These are phyloP conservation scores for Pichia cabralensis DNA, from an alignment of 805 yeast genomes.

Conservation along the genomic window DNA sequence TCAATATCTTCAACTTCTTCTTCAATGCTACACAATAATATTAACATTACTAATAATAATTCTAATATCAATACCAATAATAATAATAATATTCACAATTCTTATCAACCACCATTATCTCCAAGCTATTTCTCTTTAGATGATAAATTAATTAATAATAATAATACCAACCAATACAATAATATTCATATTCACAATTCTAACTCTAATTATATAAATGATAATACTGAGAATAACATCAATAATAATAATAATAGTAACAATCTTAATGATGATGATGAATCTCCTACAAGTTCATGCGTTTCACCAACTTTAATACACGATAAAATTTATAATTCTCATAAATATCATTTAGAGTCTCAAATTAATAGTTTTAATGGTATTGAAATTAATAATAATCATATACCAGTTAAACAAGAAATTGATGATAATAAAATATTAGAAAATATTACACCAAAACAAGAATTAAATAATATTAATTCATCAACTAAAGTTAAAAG, in stretches of 20 bases:
- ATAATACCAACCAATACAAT: background rate
- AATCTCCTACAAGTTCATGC: slow-evolving; percentile 6
- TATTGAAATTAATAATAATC: background rate
- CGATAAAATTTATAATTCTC: background rate
- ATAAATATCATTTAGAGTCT: background rate
- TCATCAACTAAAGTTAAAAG: background rate
- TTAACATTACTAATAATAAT: too few relatives aligned
- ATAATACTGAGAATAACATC: background rate
- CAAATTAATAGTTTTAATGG: too few relatives aligned
- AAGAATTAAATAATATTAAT: too few relatives aligned
- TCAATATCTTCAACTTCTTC: too few relatives aligned
- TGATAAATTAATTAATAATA: background rate
- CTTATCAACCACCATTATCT: too few relatives aligned
- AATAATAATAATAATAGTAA: background rate
- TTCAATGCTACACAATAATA: too few relatives aligned
- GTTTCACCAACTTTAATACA: slow-evolving; percentile 5
- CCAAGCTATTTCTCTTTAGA: background rate
- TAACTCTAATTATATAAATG: background rate
- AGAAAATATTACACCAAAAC: background rate
- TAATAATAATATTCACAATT: too few relatives aligned
- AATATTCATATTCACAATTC: background rate
- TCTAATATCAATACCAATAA: too few relatives aligned
- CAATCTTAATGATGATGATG: background rate
- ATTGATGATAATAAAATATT: background rate
- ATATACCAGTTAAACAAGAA: background rate